Conservation (phyloP, 495 filamentous ascomycete genomes). For the Aspergillus asperescens region DNA sequence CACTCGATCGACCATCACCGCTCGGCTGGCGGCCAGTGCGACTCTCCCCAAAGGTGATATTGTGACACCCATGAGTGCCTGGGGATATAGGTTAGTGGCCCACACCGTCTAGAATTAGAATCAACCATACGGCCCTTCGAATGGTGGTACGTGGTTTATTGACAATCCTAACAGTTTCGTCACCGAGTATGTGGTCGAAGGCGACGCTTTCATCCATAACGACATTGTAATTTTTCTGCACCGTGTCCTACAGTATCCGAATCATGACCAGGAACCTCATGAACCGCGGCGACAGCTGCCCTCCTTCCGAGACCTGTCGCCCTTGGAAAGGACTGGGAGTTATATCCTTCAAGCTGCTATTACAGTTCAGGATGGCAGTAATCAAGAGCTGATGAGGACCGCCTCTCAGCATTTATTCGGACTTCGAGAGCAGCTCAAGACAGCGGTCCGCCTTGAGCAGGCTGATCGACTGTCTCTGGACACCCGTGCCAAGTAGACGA, state of each 20-base stretch:
- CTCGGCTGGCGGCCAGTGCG: slow-evolving; percentile 44
- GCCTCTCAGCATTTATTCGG: slow-evolving; percentile 55
- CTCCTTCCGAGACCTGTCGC: slow-evolving; percentile 30
- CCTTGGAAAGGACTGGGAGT: slow-evolving; percentile 43
- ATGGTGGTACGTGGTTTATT: slow-evolving; percentile 15
- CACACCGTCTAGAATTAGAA: no score
- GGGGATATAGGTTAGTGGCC: slow-evolving; percentile 45
- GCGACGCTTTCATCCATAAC: slow-evolving; percentile 45
- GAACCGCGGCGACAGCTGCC: slow-evolving; percentile 32
- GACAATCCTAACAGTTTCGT: slow-evolving; percentile 37
- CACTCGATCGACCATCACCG: slow-evolving; percentile 43
- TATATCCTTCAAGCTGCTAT: slow-evolving; percentile 49
- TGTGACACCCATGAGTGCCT: slow-evolving; percentile 43
- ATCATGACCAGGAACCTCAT: slow-evolving; percentile 21
- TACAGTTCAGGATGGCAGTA: slow-evolving; percentile 46
- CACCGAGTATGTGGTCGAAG: slow-evolving; percentile 45
- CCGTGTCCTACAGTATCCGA: slow-evolving; percentile 39
- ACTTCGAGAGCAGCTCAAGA: slow-evolving; percentile 58
- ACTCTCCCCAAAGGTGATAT: slow-evolving; percentile 42
- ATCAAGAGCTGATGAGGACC: slow-evolving; percentile 50
- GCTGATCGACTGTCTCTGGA: slow-evolving; percentile 62
- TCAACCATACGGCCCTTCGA: neutral
- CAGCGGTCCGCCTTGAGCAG: slow-evolving; percentile 57
- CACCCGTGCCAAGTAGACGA: slow-evolving; percentile 50
- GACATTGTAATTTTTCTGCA: slow-evolving; percentile 46